Percentiles rank a stretch among this genome's conserved stretches.
These are phyloP conservation scores for Pneumocystis oryctolagi DNA, from an alignment of 1,139 yeast species.

Conservation along the genomic window DNA sequence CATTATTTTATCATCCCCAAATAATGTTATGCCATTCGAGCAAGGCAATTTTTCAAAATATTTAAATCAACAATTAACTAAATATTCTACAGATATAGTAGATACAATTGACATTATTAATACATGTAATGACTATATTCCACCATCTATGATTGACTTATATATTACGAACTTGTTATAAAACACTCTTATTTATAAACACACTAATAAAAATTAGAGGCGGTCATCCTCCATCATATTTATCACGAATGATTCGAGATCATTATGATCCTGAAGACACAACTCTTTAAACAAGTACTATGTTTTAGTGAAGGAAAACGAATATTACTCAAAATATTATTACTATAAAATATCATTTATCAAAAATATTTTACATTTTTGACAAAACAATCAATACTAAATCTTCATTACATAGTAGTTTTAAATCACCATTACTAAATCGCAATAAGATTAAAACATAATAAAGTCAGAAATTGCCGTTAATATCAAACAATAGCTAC, in stretches of 20 bases:
- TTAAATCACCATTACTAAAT: background rate
- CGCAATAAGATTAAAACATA: background rate
- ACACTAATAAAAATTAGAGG: constrained; percentile 32
- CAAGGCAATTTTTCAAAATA: constrained; percentile 30
- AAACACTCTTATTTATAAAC: constrained; percentile 17
- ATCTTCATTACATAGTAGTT: background rate
- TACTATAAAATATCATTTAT: background rate
- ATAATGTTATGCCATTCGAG: constrained; percentile 59
- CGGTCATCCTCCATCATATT: constrained; percentile 91
- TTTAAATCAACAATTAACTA: constrained; percentile 11
- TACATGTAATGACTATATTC: constrained; percentile 82
- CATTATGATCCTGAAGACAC: constrained; percentile 36
- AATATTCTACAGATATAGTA: constrained; percentile 25
- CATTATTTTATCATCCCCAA: constrained; percentile 88
- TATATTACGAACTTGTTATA: constrained; percentile 64
- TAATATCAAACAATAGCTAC: background rate
- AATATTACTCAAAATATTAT: background rate
- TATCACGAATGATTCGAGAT: constrained; percentile 87
- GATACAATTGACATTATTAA: constrained; percentile 74
- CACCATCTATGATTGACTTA: constrained; percentile 89
- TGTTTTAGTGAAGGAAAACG: background rate
- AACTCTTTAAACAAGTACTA: background rate
- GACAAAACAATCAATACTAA: background rate
- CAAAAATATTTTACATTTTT: background rate
- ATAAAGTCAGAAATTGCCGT: background rate